Evolutionary conservation across 345 rosid genomes (phyloP), one percentile per base, ranked within the genome.

Genomic region (Boechera retrofracta): DNA sequence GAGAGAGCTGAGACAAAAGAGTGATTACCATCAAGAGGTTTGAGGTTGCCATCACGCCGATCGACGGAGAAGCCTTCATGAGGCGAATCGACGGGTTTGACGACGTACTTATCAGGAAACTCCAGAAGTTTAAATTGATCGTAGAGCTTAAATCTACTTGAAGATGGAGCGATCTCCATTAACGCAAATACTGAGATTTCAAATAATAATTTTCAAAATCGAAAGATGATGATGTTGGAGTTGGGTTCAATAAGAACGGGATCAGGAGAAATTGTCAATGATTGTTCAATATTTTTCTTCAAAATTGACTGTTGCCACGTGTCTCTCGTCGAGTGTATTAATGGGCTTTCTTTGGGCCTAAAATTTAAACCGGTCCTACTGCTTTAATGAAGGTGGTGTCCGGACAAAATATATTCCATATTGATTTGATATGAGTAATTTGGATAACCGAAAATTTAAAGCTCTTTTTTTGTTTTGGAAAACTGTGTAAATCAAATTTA

Each of bases 81-180:
- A 16, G 89, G 88, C 76, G 86, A 85, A 38, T 82, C 87, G 35
- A 80, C 67, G 38, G 97, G 82, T 70, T 79, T 87, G 81, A 92
- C 75, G 69, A 94, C 92, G 80, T 83, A 94, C 85, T 81, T 89
- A 47, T 88, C 96, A 28, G 79, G 87, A 64, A 86, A 92, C 76
- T 94, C 98, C 66, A 58, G 88, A 88, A 94, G 83, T 67, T 92
- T 85, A 18, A 94, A 69, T 55, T 78, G 83, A 67, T 90, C 93
- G 74, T 60, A 59, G 57, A 94, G 91, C 88, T 85, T 91, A 89
- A 90, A 94, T 49, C 85, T 76, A 77, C 71, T 77, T 0, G 89
- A 64, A 67, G 80, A 57, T 12, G 83, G 53, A 67, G 65, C 84
- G 18, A 58, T 78, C 73, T 86, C 92, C 92, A 84, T 88, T 35